Conservation (phyloP, 257 asterid species). For the Penstemon eatonii region DNA sequence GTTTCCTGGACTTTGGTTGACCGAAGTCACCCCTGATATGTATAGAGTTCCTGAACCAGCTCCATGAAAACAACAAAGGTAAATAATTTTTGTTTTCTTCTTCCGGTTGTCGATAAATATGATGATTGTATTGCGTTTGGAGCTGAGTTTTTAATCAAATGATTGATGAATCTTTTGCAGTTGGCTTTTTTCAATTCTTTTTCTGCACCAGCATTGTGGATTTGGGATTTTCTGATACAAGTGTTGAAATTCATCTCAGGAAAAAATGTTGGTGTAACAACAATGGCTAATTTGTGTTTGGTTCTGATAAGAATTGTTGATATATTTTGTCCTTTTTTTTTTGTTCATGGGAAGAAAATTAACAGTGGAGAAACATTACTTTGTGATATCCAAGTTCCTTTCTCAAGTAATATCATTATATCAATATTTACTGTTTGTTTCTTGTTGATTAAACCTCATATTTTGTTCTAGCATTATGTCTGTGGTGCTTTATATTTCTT, state of each 20-base stretch:
- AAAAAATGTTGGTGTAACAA: constrained; percentile 25
- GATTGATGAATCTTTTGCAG: constrained; percentile 25
- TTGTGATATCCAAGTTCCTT: constrained; percentile 27
- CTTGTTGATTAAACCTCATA: constrained; percentile 21
- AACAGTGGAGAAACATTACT: constrained; percentile 31
- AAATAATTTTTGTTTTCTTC: constrained; percentile 23
- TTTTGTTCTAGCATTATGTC: no score
- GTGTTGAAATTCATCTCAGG: constrained; percentile 23
- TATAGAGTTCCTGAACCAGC: constrained; percentile 65
- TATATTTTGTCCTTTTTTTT: constrained; percentile 25
- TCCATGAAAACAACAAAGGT: constrained; percentile 22
- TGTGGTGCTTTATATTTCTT: no score
- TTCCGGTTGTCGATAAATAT: neutral
- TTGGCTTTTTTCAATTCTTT: constrained; percentile 18
- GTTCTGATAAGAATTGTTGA: constrained; percentile 38
- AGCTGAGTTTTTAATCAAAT: neutral
- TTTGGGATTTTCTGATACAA: constrained; percentile 21
- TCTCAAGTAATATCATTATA: constrained; percentile 10
- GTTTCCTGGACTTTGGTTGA: constrained; percentile 75
- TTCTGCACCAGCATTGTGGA: constrained; percentile 26
- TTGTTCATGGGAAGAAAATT: constrained; percentile 42
- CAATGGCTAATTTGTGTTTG: constrained; percentile 17
- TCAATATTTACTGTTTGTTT: neutral
- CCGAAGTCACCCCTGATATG: constrained; percentile 70
- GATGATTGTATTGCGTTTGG: no score